Base-by-base conservation (phyloP, 371 early-diverging fungal genomes). In the Apophysomyces sp. region DNA sequence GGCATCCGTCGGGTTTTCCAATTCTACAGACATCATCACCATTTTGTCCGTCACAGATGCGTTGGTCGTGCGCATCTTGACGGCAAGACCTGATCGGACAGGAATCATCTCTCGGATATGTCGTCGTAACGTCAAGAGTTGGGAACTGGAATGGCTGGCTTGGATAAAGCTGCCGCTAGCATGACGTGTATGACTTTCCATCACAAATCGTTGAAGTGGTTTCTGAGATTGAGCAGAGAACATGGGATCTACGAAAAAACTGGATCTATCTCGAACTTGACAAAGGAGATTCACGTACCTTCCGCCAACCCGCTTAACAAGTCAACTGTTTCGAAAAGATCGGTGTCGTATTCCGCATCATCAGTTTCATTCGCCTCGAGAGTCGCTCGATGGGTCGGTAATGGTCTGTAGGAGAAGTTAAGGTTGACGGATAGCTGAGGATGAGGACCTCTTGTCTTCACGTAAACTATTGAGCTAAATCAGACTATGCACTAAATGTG, bases 11-110 rank as follows among this genome's bases (percentile, higher is more conserved):
- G 86, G 84, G 61, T 88, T 88, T 58, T 88, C 88, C 11, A 88
- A 67, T 52, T 88, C 88, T 0, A 88, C 82, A 0, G 88, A 88
- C 88, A 88, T 88, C 84, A 86, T 88, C 52, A 88, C 71, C 57
- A 81, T 82, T 51, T 86, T 85, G 32, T 88, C 88, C 8, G 81
- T 74, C 3, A 86, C 81, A 6, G 86, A 85, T 0, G 85, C 86
- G 16, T 85, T 83, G 16, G 88, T 88, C 3, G 88, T 86, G 7
- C 86, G 63, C 85, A 88, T 86, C 55, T 86, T 78, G 6, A 88
- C 84, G 44, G 78, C 81, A 11, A 86, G 37, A 5, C 86, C 86
- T 1, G 88, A 82, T 12, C 85, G 82, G 26, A 86, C 75, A 0
- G 83, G 70, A 4, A 88, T 55, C 0, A 74, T 71, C 31, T 81